These are phyloP conservation scores for Tulasnella sp. DNA, from an alignment of 768 basidiomycete genomes.

Conservation along the genomic window DNA sequence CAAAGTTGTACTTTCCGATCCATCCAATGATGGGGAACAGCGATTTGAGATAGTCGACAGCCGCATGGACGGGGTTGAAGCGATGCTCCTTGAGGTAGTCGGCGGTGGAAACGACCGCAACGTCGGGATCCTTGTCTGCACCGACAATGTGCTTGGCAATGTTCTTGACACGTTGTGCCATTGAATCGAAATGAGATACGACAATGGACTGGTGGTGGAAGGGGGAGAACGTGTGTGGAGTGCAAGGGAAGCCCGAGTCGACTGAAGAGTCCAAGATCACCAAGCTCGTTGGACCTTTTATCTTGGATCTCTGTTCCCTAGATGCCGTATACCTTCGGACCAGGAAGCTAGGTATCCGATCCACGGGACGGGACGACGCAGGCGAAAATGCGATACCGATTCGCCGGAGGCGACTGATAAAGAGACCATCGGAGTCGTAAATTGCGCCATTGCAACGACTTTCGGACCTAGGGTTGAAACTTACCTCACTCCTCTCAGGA, in stretches of 20 bases:
- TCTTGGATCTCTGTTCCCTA: not conserved
- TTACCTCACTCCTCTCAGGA: not conserved
- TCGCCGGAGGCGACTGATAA: not conserved
- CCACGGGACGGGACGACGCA: not conserved
- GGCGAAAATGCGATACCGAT: not conserved
- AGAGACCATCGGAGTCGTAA: not conserved
- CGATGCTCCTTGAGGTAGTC: slow-evolving; percentile 1
- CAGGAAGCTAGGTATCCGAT: not conserved
- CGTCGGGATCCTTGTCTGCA: slow-evolving; percentile 10
- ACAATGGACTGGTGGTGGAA: not conserved
- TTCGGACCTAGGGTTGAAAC: not conserved
- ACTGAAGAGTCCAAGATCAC: not conserved
- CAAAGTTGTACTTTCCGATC: slow-evolving; percentile 66
- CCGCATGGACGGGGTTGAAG: not conserved
- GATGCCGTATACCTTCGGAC: not conserved
- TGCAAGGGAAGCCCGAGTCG: not conserved
- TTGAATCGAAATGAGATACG: not conserved
- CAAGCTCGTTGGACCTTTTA: not conserved
- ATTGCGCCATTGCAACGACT: not conserved
- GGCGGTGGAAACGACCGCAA: not conserved
- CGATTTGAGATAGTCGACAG: slow-evolving; percentile 46
- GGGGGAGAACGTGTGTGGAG: not conserved
- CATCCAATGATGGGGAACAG: slow-evolving; percentile 81
- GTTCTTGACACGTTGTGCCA: not conserved
- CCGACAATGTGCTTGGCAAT: slow-evolving; percentile 3